Percentiles rank a stretch among this genome's conserved stretches.
Conservation (phyloP, 2,329 filamentous ascomycete species). For the Grosmannia huntii region DNA sequence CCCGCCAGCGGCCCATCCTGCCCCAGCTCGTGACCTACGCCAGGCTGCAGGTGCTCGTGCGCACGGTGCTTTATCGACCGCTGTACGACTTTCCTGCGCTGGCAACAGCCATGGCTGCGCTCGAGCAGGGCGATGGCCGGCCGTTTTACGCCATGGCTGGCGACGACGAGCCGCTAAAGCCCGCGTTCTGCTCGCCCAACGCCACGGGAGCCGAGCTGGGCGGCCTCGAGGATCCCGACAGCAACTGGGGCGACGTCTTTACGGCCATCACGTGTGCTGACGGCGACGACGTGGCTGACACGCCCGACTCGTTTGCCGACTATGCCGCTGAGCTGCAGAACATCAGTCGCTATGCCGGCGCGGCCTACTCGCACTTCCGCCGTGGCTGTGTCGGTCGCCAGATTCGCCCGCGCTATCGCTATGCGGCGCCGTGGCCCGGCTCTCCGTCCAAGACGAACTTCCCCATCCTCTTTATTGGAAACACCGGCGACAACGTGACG, state of each 20-base stretch:
- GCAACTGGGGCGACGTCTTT: constrained; percentile 25
- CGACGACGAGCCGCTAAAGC: constrained; percentile 2
- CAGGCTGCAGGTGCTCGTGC: constrained; percentile 29
- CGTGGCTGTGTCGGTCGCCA: constrained; percentile 26
- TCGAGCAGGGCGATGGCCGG: constrained; percentile 29
- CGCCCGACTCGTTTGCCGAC: constrained; percentile 21
- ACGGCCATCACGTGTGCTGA: constrained; percentile 34
- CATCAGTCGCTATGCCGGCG: constrained; percentile 29
- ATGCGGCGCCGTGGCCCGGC: constrained; percentile 17
- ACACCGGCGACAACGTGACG: constrained; percentile 31
- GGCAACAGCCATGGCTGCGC: constrained; percentile 27
- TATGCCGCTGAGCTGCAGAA: constrained; percentile 21
- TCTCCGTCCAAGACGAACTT: constrained; percentile 19
- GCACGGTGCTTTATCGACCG: constrained; percentile 30
- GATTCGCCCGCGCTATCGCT: constrained; percentile 25
- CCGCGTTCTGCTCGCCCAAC: constrained; percentile 12
- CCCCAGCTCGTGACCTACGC: constrained; percentile 37
- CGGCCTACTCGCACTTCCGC: constrained; percentile 27
- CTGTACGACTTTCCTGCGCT: constrained; percentile 26
- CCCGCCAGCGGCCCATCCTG: constrained; percentile 20
- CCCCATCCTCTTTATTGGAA: constrained; percentile 30
- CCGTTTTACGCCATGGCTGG: constrained; percentile 27
- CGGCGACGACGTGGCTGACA: constrained; percentile 17
- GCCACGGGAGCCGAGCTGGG: background rate
- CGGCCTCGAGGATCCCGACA: constrained; percentile 10